phyloP scores from a whole-genome alignment of 2,329 filamentous ascomycete genomes.

The Westerdykella aurantiaca region DNA sequence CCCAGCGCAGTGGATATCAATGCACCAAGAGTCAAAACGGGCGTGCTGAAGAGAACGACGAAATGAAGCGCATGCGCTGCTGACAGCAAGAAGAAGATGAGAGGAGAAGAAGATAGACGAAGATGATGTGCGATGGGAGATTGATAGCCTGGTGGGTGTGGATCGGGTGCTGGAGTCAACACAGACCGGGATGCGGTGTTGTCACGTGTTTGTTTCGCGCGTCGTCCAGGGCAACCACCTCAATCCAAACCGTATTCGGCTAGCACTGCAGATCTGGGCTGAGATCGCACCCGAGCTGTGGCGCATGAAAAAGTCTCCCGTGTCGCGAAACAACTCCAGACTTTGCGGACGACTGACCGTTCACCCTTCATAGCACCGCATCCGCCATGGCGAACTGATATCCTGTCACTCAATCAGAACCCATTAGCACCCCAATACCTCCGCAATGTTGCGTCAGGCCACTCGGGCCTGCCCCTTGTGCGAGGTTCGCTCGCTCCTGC shows the following conservation, averaged over 20 bases:
- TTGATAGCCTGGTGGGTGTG: constrained; percentile 15
- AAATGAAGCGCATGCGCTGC: constrained; percentile 24
- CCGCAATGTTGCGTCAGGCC: constrained; percentile 26
- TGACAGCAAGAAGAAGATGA: constrained; percentile 19
- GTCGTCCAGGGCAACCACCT: constrained; percentile 17
- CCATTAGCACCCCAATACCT: not conserved
- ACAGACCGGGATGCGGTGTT: constrained; percentile 14
- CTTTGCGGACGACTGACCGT: not conserved
- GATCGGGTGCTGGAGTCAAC: constrained; percentile 17
- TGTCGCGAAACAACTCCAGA: not conserved
- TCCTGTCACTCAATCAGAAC: too few species aligned
- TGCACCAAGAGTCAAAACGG: constrained; percentile 13
- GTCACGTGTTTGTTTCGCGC: constrained; percentile 6
- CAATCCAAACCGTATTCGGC: not conserved
- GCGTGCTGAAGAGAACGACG: constrained; percentile 20
- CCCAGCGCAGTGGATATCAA: constrained; percentile 12
- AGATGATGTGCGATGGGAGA: constrained; percentile 9
- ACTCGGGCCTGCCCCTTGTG: constrained; percentile 40
- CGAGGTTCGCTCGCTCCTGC: constrained; percentile 31
- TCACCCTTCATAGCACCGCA: not conserved
- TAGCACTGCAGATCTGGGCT: not conserved
- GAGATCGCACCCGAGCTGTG: not conserved
- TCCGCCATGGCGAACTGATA: not conserved
- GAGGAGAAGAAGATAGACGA: constrained; percentile 12
- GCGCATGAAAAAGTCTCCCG: constrained; percentile 3